A percentile compares a stretch with the other conserved stretches of the same genome.
These are phyloP conservation scores for Ceratobasidium sp. DNA, from an alignment of 1,284 basidiomycete genomes.

Conservation along the genomic window DNA sequence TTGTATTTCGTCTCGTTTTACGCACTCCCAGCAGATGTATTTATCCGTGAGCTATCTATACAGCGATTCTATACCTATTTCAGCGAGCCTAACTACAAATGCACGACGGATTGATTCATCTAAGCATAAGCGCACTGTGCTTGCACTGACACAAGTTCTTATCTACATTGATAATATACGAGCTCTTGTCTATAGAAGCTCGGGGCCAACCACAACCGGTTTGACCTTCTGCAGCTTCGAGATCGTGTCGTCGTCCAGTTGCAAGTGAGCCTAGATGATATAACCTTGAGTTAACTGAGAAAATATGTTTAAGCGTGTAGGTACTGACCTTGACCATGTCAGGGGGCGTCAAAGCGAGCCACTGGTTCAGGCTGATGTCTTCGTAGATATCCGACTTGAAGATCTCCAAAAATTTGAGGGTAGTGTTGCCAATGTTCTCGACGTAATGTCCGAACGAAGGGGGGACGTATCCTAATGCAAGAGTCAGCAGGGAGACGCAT, in stretches of 20 bases:
- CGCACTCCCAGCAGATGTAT: too few relatives aligned
- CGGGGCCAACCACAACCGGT: conserved; percentile 60
- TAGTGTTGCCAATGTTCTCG: conserved; percentile 73
- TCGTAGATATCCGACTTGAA: conserved; percentile 65
- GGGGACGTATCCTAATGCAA: conserved; percentile 63
- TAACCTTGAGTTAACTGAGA: neutral
- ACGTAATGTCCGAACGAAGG: conserved; percentile 72
- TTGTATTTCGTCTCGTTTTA: too few relatives aligned
- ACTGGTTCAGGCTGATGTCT: conserved; percentile 70
- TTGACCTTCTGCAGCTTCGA: conserved; percentile 65
- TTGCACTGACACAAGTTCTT: too few relatives aligned
- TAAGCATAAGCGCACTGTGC: too few relatives aligned
- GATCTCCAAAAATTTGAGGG: conserved; percentile 71
- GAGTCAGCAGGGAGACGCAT: neutral
- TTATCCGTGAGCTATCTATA: too few relatives aligned
- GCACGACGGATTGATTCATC: too few relatives aligned
- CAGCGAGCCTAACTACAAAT: too few relatives aligned
- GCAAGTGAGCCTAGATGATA: conserved; percentile 60
- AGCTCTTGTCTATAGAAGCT: neutral
- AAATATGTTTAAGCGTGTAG: neutral
- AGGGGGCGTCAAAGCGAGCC: conserved; percentile 73
- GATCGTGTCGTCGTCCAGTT: conserved; percentile 65
- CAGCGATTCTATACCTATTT: too few relatives aligned
- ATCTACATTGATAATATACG: too few relatives aligned
- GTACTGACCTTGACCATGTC: conserved; percentile 62